Evolutionary conservation across 2,329 filamentous ascomycete species (phyloP).

Genomic region (Penicillium sp.): DNA sequence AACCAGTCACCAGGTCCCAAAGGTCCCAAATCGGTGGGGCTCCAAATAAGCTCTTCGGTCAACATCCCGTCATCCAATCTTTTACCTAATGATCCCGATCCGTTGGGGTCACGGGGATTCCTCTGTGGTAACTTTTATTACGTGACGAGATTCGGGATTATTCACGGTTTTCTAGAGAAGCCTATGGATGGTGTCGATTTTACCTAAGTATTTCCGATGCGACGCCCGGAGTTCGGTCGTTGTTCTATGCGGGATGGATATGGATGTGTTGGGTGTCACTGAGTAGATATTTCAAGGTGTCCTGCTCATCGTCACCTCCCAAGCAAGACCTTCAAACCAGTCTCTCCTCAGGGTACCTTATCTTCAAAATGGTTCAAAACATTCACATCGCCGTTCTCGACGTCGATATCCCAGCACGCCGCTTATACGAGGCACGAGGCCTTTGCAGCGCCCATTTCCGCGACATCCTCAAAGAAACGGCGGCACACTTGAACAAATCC

Average conservation of each 20-base stretch:
- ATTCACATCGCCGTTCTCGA: conserved; percentile 31
- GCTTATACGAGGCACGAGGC: conserved; percentile 28
- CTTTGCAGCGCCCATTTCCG: conserved; percentile 31
- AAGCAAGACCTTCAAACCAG: neutral
- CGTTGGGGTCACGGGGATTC: conserved; percentile 25
- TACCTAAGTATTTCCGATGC: conserved; percentile 16
- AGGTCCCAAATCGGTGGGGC: conserved; percentile 12
- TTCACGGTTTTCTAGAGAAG: conserved; percentile 3
- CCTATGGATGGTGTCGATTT: conserved; percentile 6
- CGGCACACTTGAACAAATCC: conserved; percentile 23
- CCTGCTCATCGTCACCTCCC: neutral
- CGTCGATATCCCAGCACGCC: conserved; percentile 30
- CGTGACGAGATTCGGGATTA: conserved; percentile 14
- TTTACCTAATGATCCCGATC: conserved; percentile 27
- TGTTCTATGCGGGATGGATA: neutral
- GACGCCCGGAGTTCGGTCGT: neutral
- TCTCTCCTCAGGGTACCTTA: neutral
- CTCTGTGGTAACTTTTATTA: conserved; percentile 7
- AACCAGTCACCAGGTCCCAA: neutral
- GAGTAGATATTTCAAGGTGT: neutral
- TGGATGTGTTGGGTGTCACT: neutral
- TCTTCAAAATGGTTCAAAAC: conserved; percentile 22
- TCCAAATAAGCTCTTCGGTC: conserved; percentile 25
- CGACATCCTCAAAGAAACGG: conserved; percentile 28
- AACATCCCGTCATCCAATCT: conserved; percentile 11